Evolutionary conservation across 352 stramenopile species (phyloP).

Genomic region (Plasmopara halstedii): DNA sequence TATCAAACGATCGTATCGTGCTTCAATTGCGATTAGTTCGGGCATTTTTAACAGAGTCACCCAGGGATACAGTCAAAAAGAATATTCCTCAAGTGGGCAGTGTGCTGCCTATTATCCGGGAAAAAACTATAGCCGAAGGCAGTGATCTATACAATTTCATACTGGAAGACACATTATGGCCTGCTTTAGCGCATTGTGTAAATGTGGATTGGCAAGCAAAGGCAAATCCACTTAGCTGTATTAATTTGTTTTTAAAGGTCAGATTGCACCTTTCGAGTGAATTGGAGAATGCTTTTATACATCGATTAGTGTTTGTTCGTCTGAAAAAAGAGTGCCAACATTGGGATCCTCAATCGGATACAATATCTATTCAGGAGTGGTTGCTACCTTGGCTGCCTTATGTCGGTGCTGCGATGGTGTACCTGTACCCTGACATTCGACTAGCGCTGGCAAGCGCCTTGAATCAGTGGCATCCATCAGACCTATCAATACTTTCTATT

Average conservation of each 20-base stretch:
- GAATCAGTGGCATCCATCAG: slow-evolving; percentile 76
- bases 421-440: slow-evolving; percentile 65
- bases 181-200: slow-evolving; percentile 52
- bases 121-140: slow-evolving; percentile 45
- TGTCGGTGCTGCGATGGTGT: slow-evolving; percentile 35
- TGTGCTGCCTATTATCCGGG: slow-evolving; percentile 59
- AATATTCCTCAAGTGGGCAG: slow-evolving; percentile 7
- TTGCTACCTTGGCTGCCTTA: slow-evolving; percentile 56
- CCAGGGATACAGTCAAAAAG: slow-evolving; percentile 5
- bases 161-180: slow-evolving; percentile 70
- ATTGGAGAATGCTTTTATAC: slow-evolving; percentile 49
- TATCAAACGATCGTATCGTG: slow-evolving; percentile 17
- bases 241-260: slow-evolving; percentile 40
- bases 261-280: slow-evolving; percentile 38
- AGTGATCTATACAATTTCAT: slow-evolving; percentile 76
- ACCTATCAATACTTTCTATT: slow-evolving; percentile 50
- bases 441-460: slow-evolving; percentile 51
- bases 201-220: slow-evolving; percentile 58
- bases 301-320: slow-evolving; percentile 54
- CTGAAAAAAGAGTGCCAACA: slow-evolving; percentile 62
- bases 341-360: slow-evolving; percentile 46
- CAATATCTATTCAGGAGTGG: slow-evolving; percentile 67
- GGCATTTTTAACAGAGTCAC: slow-evolving; percentile 49
- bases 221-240: slow-evolving; percentile 24
- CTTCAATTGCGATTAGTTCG: slow-evolving; percentile 51